Conservation (phyloP, 495 filamentous ascomycete genomes). For the Aspergillus nanangensis region DNA sequence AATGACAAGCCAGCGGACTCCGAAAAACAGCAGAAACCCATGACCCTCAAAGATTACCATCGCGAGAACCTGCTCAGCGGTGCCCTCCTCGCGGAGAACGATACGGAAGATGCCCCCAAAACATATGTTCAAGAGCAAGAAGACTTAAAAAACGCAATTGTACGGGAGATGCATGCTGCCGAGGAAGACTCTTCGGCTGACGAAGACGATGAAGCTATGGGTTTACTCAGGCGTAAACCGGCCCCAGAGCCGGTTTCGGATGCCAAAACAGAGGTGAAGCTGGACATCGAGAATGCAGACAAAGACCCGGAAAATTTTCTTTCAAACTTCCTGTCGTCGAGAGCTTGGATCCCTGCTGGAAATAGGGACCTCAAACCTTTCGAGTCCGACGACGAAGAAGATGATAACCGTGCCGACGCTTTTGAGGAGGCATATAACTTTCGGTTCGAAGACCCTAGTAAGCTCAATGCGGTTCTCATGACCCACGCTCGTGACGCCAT, state of each 20-base stretch:
- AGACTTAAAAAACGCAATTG: conserved; percentile 66
- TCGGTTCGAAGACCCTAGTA: conserved; percentile 87
- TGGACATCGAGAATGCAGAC: conserved; percentile 73
- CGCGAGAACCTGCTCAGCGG: conserved; percentile 73
- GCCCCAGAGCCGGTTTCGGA: conserved; percentile 26
- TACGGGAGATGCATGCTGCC: conserved; percentile 72
- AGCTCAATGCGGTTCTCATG: conserved; percentile 75
- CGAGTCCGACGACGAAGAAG: conserved; percentile 88
- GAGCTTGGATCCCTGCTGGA: conserved; percentile 76
- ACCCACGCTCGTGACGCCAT: conserved; percentile 85
- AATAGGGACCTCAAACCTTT: conserved; percentile 64
- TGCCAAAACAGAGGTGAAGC: conserved; percentile 44
- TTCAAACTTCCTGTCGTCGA: conserved; percentile 80
- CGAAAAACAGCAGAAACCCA: conserved; percentile 70
- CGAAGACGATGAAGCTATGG: conserved; percentile 62
- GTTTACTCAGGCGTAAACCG: conserved; percentile 63
- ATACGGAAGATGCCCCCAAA: conserved; percentile 38
- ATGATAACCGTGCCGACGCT: conserved; percentile 73
- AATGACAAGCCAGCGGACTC: conserved; percentile 17
- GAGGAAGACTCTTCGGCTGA: conserved; percentile 38
- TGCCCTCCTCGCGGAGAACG: conserved; percentile 52
- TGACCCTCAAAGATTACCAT: conserved; percentile 88
- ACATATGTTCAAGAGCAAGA: conserved; percentile 87
- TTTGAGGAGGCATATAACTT: conserved; percentile 95
- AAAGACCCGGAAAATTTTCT: conserved; percentile 87